Conservation (phyloP, 116 monocot genomes). For the Iris pallida region DNA sequence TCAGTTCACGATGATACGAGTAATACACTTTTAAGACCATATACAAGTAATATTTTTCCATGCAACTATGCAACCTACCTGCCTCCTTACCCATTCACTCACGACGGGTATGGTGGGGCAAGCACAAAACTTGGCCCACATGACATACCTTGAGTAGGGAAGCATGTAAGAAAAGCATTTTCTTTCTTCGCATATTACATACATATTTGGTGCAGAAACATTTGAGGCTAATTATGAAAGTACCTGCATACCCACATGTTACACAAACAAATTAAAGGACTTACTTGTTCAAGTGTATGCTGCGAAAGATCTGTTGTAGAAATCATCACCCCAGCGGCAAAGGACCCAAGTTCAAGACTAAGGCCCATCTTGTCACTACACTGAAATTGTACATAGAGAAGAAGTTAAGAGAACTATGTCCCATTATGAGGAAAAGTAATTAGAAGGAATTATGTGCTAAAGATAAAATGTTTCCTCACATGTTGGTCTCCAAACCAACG, state of each 20-base stretch:
- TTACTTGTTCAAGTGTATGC: slow-evolving; percentile 93
- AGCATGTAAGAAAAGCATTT: too few relatives aligned
- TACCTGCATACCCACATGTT: background rate
- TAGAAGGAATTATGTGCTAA: background rate
- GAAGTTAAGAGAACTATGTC: background rate
- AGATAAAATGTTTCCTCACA: too few relatives aligned
- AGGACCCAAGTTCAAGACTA: slow-evolving; percentile 95
- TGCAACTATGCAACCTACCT: too few relatives aligned
- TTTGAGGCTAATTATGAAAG: background rate
- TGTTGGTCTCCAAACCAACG: too few relatives aligned
- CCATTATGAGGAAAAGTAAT: background rate
- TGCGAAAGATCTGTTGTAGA: slow-evolving; percentile 90
- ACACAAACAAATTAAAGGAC: slow-evolving; percentile 1
- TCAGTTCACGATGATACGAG: too few relatives aligned
- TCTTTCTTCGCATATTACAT: background rate
- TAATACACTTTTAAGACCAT: too few relatives aligned
- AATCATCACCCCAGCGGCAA: slow-evolving; percentile 96
- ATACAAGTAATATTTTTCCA: too few relatives aligned
- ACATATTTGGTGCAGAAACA: slow-evolving; percentile 9
- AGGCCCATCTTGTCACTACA: slow-evolving; percentile 95
- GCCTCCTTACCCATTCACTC: too few relatives aligned
- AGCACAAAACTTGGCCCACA: too few relatives aligned
- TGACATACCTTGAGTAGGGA: too few relatives aligned
- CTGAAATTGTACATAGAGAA: slow-evolving; percentile 29
- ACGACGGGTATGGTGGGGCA: too few relatives aligned